These are phyloP conservation scores for Colletotrichum trifolii DNA, from an alignment of 2,329 filamentous ascomycete species.

Conservation along the genomic window DNA sequence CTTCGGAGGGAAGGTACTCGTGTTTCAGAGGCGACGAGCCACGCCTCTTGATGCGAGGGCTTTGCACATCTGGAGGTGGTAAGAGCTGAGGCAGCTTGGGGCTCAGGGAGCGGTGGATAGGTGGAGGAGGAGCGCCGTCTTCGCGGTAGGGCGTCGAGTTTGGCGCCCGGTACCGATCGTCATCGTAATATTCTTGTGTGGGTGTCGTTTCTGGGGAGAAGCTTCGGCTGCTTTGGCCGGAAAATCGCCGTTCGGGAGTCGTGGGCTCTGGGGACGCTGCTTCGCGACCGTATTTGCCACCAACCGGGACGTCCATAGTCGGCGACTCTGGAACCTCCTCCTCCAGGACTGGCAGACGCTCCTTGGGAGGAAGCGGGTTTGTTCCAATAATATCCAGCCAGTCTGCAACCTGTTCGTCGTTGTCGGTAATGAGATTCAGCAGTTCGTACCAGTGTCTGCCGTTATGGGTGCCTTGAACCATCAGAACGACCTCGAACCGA, in stretches of 20 bases:
- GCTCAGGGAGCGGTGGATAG: constrained; percentile 60
- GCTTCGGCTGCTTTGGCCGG: constrained; percentile 42
- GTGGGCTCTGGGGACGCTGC: constrained; percentile 39
- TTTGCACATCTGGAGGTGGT: constrained; percentile 60
- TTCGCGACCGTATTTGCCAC: constrained; percentile 26
- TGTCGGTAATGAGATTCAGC: constrained; percentile 79
- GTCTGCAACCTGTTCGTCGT: constrained; percentile 81
- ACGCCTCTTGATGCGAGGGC: constrained; percentile 69
- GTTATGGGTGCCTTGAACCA: constrained; percentile 80
- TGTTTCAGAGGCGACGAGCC: constrained; percentile 96
- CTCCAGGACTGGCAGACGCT: constrained; percentile 48
- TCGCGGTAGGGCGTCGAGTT: constrained; percentile 55
- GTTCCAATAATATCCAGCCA: constrained; percentile 85
- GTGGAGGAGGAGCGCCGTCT: constrained; percentile 67
- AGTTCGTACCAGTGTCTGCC: constrained; percentile 85
- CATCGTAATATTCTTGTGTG: constrained; percentile 51
- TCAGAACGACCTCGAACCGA: constrained; percentile 80
- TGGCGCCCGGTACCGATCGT: constrained; percentile 47
- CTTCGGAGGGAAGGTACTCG: constrained; percentile 89
- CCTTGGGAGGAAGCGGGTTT: constrained; percentile 59
- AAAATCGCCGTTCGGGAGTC: constrained; percentile 48
- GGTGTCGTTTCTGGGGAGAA: constrained; percentile 51
- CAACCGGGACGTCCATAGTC: constrained; percentile 33
- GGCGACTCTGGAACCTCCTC: constrained; percentile 38
- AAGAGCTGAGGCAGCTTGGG: constrained; percentile 50